Base-by-base conservation (phyloP, 306 rosid genomes). In the Comarum palustre region DNA sequence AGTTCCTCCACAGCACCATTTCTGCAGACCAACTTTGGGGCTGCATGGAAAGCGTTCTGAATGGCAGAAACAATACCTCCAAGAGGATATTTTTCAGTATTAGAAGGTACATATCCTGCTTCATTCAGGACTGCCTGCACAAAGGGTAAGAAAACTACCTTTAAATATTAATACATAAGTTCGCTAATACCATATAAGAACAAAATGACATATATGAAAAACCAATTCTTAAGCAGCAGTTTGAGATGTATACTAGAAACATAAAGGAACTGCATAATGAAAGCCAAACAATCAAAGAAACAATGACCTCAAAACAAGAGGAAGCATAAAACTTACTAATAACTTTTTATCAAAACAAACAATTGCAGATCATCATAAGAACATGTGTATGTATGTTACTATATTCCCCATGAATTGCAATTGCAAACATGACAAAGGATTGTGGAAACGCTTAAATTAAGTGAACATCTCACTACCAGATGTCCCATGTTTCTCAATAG, bases 51-150 rank as follows among this genome's bases (percentile, higher is more conserved):
- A 82, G 93, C 97, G 83, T 94, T 94, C 87, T 94, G 86, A 76
- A 94, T 84, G 77, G 99, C 93, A 69, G 97, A 72, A 68, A 91
- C 67, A 79, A 91, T 88, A 81, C 97, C 99, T 74, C 97, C 96
- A 62, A 87, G 86, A 51, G 99, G 97, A 83, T 94, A 94, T 70
- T 87, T 91, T 77, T 94, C 97, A 39, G 91, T 73, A 81, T 94
- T 87, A 15, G 99, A 94, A 8, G 97, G 92, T 50, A 88, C 68
- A 73, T 88, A 94, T 82, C 99, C 99, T 59, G 88, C 99, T 5
- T 88, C 88, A 51, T 75, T 79, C 74, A 94, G 84, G 81, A 94
- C 91, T 43, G 67, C 65, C 99, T 94, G 93, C n/a, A 13, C 66
- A 77, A 52, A 80, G 50, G 51, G 11, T 64, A n/a, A 55, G 11